Conservation (phyloP, 148 eudicot species). For the Cornus suecica region DNA sequence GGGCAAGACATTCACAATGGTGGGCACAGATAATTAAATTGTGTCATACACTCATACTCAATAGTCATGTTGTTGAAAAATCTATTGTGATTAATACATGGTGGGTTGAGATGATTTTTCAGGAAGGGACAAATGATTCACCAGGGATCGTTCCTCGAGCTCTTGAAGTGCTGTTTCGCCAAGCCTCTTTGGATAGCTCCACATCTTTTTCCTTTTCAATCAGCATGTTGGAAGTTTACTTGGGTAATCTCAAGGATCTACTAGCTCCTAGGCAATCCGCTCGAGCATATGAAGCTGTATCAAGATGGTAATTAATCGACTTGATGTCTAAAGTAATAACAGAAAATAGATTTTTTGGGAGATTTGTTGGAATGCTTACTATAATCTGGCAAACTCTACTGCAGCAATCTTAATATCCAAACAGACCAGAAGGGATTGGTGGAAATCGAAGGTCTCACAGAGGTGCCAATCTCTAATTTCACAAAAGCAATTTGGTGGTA, state of each 20-base stretch:
- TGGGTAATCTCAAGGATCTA: conserved; percentile 63
- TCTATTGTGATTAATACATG: not conserved
- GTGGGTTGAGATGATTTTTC: not conserved
- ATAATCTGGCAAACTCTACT: conserved; percentile 14
- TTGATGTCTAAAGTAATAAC: not conserved
- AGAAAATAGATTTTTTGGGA: not conserved
- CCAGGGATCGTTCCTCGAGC: conserved; percentile 64
- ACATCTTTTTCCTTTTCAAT: conserved; percentile 48
- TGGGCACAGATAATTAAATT: conserved; percentile 20
- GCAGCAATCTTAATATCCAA: conserved; percentile 69
- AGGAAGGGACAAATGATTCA: conserved; percentile 57
- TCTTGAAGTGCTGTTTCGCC: conserved; percentile 47
- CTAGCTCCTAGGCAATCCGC: conserved; percentile 50
- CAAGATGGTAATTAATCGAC: conserved; percentile 45
- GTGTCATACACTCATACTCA: not conserved
- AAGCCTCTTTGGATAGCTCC: conserved; percentile 38
- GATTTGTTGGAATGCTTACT: conserved; percentile 3
- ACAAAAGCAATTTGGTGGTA: conserved; percentile 74
- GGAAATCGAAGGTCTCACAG: conserved; percentile 70
- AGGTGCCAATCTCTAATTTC: conserved; percentile 50
- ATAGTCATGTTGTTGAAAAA: not conserved
- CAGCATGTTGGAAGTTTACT: conserved; percentile 78
- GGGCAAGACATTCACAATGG: conserved; percentile 78
- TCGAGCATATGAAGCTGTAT: conserved; percentile 36
- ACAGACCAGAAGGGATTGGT: conserved; percentile 59